Base-by-base conservation (phyloP, 176 grass and related monocot genomes). In the Oryza glaberrima region DNA sequence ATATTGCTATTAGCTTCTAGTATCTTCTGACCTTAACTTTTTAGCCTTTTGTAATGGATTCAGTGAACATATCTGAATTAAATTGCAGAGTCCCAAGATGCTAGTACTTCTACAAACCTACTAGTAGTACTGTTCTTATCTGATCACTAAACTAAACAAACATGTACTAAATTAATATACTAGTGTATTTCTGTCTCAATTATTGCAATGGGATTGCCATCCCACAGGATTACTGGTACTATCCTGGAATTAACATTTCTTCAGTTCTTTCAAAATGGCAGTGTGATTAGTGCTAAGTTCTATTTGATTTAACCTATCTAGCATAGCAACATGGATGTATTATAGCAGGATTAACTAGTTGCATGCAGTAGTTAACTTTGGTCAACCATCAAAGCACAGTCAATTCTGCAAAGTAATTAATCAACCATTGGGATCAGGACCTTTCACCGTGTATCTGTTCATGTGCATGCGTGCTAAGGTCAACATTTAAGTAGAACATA, bases 21-120 rank as follows among this genome's bases (percentile, higher is more conserved):
- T 11, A 22, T 63, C 67, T 32, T 72, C 74, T 73, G 54, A 73
- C 81, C 67, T 78, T 20, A 67, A 79, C 32, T 74, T 46, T 30
- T 72, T 89, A 52, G 47, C 79, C 74, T 90, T 79, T 69, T 80
- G 87, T 89, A 75, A 80, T 76, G 76, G 82, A 85, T 89, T 89
- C 64, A 85, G 82, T 89, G 69, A 84, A 80, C 69, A 88, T 83
- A 47, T 79, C 36, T 32, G 84, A 56, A 67, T 49, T 17, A 78
- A 69, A 82, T 38, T 83, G 51, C 43, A 79, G 72, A 72, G 83
- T 83, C 49, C 84, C 79, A 79, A 86, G 79, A 86, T 83, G 65
- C 47, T 77, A 83, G 80, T 34, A 63, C n/a, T 63, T 69, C 74
- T 73, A 66, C 30, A 54, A 76, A 82, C 67, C 78, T 85, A 79